A percentile compares a stretch with the other conserved stretches of the same genome.
Conservation (phyloP, 345 rosid genomes). For the Salix exigua region DNA sequence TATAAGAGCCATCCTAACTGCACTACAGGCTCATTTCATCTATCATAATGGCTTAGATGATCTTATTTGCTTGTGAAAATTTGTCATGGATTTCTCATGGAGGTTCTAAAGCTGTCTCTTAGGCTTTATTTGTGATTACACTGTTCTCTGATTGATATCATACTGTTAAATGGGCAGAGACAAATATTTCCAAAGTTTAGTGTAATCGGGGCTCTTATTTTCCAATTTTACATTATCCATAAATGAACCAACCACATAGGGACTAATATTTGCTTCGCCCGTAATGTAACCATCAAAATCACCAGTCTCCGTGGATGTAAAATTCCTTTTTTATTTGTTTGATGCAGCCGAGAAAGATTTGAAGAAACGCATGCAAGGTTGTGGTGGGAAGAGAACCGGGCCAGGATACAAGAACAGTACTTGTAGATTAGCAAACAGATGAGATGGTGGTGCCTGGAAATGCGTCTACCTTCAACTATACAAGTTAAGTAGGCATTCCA, state of each 20-base stretch:
- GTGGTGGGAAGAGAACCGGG: conserved; percentile 98
- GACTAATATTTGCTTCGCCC: background rate
- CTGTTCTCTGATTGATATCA: background rate
- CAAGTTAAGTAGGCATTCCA: conserved; percentile 2
- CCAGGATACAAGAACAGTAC: conserved; percentile 88
- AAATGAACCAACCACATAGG: background rate
- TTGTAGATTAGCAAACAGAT: conserved; percentile 34
- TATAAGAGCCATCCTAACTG: background rate
- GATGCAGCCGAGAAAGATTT: conserved; percentile 84
- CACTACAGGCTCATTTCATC: background rate
- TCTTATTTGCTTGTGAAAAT: background rate
- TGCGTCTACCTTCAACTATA: conserved; percentile 6
- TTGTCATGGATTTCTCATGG: background rate
- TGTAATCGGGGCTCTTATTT: background rate
- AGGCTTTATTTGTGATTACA: background rate
- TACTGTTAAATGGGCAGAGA: background rate
- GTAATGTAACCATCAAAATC: background rate
- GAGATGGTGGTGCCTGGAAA: conserved; percentile 1
- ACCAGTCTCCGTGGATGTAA: background rate
- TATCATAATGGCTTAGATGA: background rate
- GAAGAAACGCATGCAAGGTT: conserved; percentile 82
- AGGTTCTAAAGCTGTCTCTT: background rate
- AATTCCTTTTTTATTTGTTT: background rate
- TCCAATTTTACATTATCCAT: background rate
- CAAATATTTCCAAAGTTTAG: background rate